Evolutionary conservation across 129 eudicot genomes (phyloP).

Genomic region (Artemisia annua): DNA sequence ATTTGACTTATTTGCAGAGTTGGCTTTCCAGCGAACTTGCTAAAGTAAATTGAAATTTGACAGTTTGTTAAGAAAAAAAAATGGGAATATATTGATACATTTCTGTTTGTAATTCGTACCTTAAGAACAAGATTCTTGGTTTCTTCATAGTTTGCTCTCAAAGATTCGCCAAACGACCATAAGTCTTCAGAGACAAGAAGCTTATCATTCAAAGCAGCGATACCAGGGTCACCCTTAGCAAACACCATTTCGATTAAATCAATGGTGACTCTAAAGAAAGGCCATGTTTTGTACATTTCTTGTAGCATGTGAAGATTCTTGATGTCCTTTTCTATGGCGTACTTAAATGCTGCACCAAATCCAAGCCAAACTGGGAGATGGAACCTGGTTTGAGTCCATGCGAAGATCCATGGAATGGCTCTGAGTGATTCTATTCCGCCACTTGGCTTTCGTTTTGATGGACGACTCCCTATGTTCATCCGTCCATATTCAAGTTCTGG

Average conservation of each 20-base stretch:
- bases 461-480: conserved; percentile 99
- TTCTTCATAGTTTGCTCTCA: conserved; percentile 75
- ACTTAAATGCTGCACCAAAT: conserved; percentile 89
- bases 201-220: conserved; percentile 84
- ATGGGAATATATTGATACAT: no score
- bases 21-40: no score
- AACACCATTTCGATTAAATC: conserved; percentile 98
- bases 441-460: conserved; percentile 93
- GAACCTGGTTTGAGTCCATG: conserved; percentile 98
- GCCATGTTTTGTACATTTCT: conserved; percentile 95
- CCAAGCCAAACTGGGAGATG: conserved; percentile 99
- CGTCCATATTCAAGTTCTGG: conserved; percentile 97
- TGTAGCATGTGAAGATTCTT: conserved; percentile 78
- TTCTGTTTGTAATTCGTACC: conserved; percentile 41
- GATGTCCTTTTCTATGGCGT: conserved; percentile 60
- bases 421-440: conserved; percentile 98
- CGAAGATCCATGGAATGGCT: conserved; percentile 99
- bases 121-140: conserved; percentile 73
- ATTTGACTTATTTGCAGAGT: no score
- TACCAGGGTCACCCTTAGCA: conserved; percentile 95
- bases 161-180: conserved; percentile 70
- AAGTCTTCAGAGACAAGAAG: conserved; percentile 88
- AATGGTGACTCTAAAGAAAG: conserved; percentile 96
- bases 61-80: no score
- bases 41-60: no score